Base-by-base conservation (phyloP, 805 yeast species). In the Yamadazyma phyllophila region DNA sequence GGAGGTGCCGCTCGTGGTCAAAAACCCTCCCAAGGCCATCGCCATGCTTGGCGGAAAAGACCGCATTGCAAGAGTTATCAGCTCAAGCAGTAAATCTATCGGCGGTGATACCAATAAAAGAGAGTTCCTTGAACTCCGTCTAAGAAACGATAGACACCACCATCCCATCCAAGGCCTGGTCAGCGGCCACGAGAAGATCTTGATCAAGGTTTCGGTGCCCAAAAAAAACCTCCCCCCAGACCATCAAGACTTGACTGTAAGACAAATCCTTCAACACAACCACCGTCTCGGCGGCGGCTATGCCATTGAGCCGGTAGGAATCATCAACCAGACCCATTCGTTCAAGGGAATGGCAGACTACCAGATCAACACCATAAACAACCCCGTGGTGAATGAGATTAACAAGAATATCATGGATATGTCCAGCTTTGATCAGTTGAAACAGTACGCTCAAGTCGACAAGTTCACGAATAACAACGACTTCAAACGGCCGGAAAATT, bases 331-430 rank as follows among this genome's bases (percentile, higher is more conserved):
- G 47, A 84, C 83, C 13, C 83, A 82, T 57, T 77, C 85, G 51
- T 92, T 92, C 62, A 77, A 96, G 54, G 88, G 87, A 52, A 79
- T 90, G 75, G 83, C 92, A 0, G 98, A 91, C 64, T 92, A 89
- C 62, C 98, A 94, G 61, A 77, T 79, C 51, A 69, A 78, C 27
- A 78, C 89, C 10, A 76, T 75, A 41, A 75, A 78, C 53, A 83
- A 85, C 11, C 60, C 52, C 2, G 47, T 58, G 20, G 61, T 54
- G 29, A 62, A 68, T 48, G 63, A 60, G 11, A 61, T 62, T 37
- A 42, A 50, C 4, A 47, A 56, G 5, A 55, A 65, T 11, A 48
- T 66, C n/a, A 17, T 51, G 2, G 50, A 60, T 36, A 53, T 57
- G 13, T 48, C 52, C 15, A 58, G 57, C 29, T 64, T 55, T 43